Evolutionary conservation across 2,329 filamentous ascomycete species (phyloP), one percentile per base, ranked within the genome.

Genomic region (Colletotrichum endophyticum): DNA sequence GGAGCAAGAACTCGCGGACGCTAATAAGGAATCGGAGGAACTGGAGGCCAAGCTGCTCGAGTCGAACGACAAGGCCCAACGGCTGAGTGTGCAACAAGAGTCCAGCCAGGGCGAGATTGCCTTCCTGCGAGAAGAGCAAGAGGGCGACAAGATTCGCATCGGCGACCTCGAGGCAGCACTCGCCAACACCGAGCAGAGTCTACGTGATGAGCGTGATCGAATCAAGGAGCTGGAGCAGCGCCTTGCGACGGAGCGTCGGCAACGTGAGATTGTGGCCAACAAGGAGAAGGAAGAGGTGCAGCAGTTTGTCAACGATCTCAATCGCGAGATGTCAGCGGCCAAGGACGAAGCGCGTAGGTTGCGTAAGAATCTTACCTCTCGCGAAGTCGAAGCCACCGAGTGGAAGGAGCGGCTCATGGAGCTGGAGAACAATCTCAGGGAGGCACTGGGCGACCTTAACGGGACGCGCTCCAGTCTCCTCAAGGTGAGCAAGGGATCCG

Each of bases 121-220:
- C 2, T 99, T 99, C 89, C 85, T 99, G 67, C 93, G 97, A 3
- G 97, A 99, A 83, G 97, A 99, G 87, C 97, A 99, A 84, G 97
- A 99, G 85, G 92, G 92, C 22, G 97, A 99, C 88, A 99, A 99
- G 89, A 98, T 99, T 83, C 96, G 96, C 85, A 99, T 99, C 81
- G 95, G 96, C 49, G 96, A 99, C 81, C 89, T 99, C 9, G 96
- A 99, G 82, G 95, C 95, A 11, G 92, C 94, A 16, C 87, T 98
- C 49, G 94, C 95, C 80, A 94, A 92, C 73, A 91, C 93, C n/a
- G 94, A 98, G 83, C 92, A 95, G 81, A 92, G 88, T 66, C 87
- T 98, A n/a, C 92, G 94, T 73, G 96, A 97, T 68, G 96, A 98
- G 84, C 94, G 94, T 84, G 96, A 98, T 77, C 93, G 92, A 63